Evolutionary conservation across 1,139 yeast species (phyloP).

Genomic region (Nakaseomyces glabratus): DNA sequence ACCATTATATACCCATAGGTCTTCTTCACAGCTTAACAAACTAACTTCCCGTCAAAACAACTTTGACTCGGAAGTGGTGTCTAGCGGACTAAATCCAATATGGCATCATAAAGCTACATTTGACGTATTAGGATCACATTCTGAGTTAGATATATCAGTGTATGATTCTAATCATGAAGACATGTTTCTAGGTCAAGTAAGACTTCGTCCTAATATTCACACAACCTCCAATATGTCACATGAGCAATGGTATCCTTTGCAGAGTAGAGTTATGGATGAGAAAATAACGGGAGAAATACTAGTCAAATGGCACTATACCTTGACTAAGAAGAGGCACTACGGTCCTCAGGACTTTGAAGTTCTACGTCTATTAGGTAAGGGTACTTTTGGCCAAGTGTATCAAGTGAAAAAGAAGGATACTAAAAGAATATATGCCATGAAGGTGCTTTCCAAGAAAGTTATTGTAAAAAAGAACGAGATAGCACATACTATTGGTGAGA

Average conservation of each 20-base stretch:
- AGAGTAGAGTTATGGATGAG: slow-evolving; percentile 69
- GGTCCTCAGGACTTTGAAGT: slow-evolving; percentile 95
- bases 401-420: slow-evolving; percentile 90
- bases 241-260: slow-evolving; percentile 63
- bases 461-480: slow-evolving; percentile 94
- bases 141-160: slow-evolving; percentile 77
- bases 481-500: slow-evolving; percentile 95
- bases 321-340: slow-evolving; percentile 62
- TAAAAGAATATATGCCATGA: slow-evolving; percentile 90
- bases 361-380: slow-evolving; percentile 81
- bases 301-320: slow-evolving; percentile 64
- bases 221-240: slow-evolving; percentile 26
- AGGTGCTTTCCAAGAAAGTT: slow-evolving; percentile 84
- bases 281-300: slow-evolving; percentile 68
- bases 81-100: slow-evolving; percentile 56
- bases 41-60: slow-evolving; percentile 16
- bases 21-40: slow-evolving; percentile 51
- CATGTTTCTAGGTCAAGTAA: slow-evolving; percentile 75
- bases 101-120: slow-evolving; percentile 92
- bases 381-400: slow-evolving; percentile 95
- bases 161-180: slow-evolving; percentile 81
- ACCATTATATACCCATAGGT: slow-evolving; percentile 55
- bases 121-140: slow-evolving; percentile 77
- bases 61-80: slow-evolving; percentile 6
- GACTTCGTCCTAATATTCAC: slow-evolving; percentile 56